Percentiles rank a stretch among this genome's conserved stretches.
These are phyloP conservation scores for Verruconis gallopava DNA, from an alignment of 2,329 filamentous ascomycete genomes.

Conservation along the genomic window DNA sequence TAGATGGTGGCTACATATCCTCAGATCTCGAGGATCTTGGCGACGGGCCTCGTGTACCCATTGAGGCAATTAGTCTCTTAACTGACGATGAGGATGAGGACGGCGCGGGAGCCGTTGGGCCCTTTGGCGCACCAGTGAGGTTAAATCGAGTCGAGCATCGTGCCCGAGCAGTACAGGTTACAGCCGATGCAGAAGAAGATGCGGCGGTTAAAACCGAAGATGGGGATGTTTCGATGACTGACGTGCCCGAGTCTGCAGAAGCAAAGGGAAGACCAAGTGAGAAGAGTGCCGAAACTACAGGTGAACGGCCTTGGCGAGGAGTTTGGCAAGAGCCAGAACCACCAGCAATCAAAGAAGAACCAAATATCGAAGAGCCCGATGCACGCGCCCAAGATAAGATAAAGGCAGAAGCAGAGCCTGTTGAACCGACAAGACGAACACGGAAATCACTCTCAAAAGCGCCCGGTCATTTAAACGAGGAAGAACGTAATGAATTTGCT, in stretches of 20 bases:
- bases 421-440: conserved; percentile 1
- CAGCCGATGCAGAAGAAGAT: conserved; percentile 1
- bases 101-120: not conserved
- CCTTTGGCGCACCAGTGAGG: conserved; percentile 33
- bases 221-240: conserved; percentile 7
- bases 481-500: conserved; percentile 38
- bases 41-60: conserved; percentile 35
- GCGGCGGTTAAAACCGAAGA: conserved; percentile 3
- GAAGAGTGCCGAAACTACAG: conserved; percentile 31
- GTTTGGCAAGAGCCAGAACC: conserved; percentile 29
- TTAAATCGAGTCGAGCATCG: conserved; percentile 34
- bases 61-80: conserved; percentile 45
- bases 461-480: conserved; percentile 27
- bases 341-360: conserved; percentile 47
- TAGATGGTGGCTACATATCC: conserved; percentile 30
- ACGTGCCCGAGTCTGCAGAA: conserved; percentile 14
- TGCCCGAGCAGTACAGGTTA: conserved; percentile 5
- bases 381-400: conserved; percentile 15
- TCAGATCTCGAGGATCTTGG: conserved; percentile 40
- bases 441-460: conserved; percentile 20
- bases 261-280: conserved; percentile 18
- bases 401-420: conserved; percentile 10
- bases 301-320: conserved; percentile 29
- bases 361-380: conserved; percentile 25
- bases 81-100: conserved; percentile 34